Evolutionary conservation across 345 rosid species (phyloP), one percentile per base, ranked within the genome.

Genomic region (Kernera saxatilis): DNA sequence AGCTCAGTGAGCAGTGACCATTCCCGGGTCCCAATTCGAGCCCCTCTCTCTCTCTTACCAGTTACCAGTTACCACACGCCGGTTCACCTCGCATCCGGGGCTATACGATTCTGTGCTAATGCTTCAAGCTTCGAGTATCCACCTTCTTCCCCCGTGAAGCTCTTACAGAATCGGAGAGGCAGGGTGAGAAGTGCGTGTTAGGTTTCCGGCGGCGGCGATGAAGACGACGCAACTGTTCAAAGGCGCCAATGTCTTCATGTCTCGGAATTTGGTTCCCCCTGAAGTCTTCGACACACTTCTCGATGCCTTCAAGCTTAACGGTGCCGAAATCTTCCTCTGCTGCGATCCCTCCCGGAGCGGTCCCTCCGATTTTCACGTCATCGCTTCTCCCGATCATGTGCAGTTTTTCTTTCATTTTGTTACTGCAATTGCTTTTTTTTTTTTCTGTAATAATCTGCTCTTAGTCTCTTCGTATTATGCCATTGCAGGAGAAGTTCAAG

Each of bases 291-390:
- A 91, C 79, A 78, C 87, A 3, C 90, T 94, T 56, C 91, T 85
- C 69, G 99, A 92, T 44, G 89, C 91, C 2, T 91, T 91, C 58
- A 84, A 87, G 81, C 89, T 69, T 58, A 89, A 91, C 68, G 97
- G 88, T 27, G 96, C 99, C 54, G 83, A 89, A 25, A 84, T 94
- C 60, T 76, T 89, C 76, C 91, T 85, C 80, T 94, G 99, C 72
- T 86, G 97, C 82, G 93, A 94, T 77, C 95, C 96, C 13, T 88
- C 97, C 39, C 86, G 96, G 43, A 88, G 57, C n/a, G 86, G 84
- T 43, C 77, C 87, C 65, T 69, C 49, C 71, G 96, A 94, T 70
- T 89, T 78, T 79, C 98, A 94, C 72, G 80, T 94, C 74, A 91
- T 94, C 72, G 79, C 93, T 50, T 94, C 93, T 78, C 73, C 86